Base-by-base conservation (phyloP, 805 yeast species). In the Saccharomycopsis oosterbeekiorum region DNA sequence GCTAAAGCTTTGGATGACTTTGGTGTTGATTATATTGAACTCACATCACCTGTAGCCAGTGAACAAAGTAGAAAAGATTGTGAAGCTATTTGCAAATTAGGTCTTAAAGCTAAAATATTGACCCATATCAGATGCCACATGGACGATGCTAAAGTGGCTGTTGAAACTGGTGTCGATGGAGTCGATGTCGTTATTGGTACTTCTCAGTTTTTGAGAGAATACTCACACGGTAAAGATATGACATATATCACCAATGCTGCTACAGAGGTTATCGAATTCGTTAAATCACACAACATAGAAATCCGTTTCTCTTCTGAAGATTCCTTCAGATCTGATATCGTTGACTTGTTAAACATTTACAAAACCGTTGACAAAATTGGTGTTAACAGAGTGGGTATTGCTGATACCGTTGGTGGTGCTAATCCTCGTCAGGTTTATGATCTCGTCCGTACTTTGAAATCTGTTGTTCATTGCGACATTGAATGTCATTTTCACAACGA, bases 401-500 rank as follows among this genome's bases (percentile, higher is more conserved):
- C 99, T 68, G 99, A 93, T 74, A 93, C 99, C 43, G 99, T 93
- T 62, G 99, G 99, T 57, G 88, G 98, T 75, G 99, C 99, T 67
- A 93, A 93, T 80, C 99, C 99, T 69, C 86, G 99, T 78, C 98
- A 94, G 77, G 99, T 93, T 64, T 93, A 93, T 75, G 99, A 93
- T 78, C 83, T 93, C 68, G 94, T 93, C 65, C 86, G 96, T 72
- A 94, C 99, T 54, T 84, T 93, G 74, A 89, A 85, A 77, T 84
- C 92, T 14, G 97, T 93, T 57, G 98, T 93, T 58, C 85, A 89
- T 43, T 93, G 98, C 79, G 99, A 93, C 74, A 92, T 93, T 70
- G 99, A 93, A 79, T 89, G 97, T 74, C 99, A 93, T 75, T 94
- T 93, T 89, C 99, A 93, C 79, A 89, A 93, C 74, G 99, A 93